Conservation (phyloP, 2,329 filamentous ascomycete species). For the Zymoseptoria brevis region DNA sequence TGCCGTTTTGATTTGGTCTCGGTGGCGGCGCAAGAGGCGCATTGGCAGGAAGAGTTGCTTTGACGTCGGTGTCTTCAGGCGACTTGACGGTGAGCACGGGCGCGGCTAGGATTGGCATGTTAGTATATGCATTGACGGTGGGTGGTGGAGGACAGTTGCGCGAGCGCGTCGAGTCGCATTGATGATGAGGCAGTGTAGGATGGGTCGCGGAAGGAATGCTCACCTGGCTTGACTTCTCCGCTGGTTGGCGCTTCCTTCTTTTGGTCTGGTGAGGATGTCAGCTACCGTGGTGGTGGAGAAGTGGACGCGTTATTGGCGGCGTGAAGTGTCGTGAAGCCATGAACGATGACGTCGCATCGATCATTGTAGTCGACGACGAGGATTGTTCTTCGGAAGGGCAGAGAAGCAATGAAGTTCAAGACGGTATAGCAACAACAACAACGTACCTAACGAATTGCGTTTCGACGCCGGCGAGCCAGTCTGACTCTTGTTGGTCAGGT, state of each 20-base stretch:
- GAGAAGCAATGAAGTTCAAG: not conserved
- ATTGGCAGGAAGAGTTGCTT: slow-evolving; percentile 32
- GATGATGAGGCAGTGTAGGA: not conserved
- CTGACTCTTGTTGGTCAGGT: not conserved
- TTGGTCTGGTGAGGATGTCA: not conserved
- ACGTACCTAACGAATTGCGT: not conserved
- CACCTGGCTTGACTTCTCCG: slow-evolving; percentile 14
- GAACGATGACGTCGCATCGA: not conserved
- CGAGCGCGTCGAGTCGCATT: not conserved
- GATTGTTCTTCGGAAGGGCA: not conserved
- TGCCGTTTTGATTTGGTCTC: slow-evolving; percentile 34
- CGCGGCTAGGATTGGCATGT: not conserved
- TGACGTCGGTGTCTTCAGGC: slow-evolving; percentile 23
- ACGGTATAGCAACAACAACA: not conserved
- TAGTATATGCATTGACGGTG: not conserved
- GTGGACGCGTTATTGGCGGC: not conserved
- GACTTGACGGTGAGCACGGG: slow-evolving; percentile 29
- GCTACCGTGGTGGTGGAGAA: not conserved
- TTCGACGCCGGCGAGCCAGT: not conserved
- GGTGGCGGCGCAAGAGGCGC: slow-evolving; percentile 47
- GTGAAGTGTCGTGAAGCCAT: not conserved
- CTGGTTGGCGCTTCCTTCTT: slow-evolving; percentile 12
- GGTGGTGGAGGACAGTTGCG: slow-evolving; percentile 1
- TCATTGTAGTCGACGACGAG: not conserved
- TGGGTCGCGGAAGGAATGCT: not conserved